Base-by-base conservation (phyloP, 495 filamentous ascomycete genomes). In the Bombardia bombarda region DNA sequence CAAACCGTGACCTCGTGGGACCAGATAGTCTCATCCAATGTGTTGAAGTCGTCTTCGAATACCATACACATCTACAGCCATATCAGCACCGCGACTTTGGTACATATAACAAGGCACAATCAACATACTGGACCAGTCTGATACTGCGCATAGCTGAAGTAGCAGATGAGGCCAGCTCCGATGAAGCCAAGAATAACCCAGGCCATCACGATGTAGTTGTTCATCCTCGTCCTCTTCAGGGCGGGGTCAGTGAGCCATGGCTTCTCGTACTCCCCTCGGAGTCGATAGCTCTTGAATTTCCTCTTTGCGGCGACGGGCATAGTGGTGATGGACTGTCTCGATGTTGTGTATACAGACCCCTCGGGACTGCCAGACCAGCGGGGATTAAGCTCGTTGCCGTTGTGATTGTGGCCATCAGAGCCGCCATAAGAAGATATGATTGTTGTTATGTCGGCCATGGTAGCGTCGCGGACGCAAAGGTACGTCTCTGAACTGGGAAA, bases 31-130 rank as follows among this genome's bases (percentile, higher is more conserved):
- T 42, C 24, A 43, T 69, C 55, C 32, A 70, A 50, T 2, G 46
- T 53, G n/a, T 46, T 40, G 46, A 69, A 70, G 24, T 63, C 41
- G 39, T 70, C 67, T n/a, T 67, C 56, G 22, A 67, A 43, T 2
- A 68, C 40, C 20, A 66, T 45, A 38, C 67, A 38, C 36, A 38
- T 14, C 36, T 38, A 13, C 2, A n/a, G n/a, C n/a, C n/a, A n/a
- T n/a, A n/a, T n/a, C n/a, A n/a, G n/a, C n/a, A n/a, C n/a, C n/a
- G n/a, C n/a, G n/a, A n/a, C n/a, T n/a, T n/a, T n/a, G n/a, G n/a
- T n/a, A 9, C 14, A 21, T 2, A 12, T 14, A 32, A 28, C 12
- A 22, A 28, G 9, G 14, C n/a, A 64, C n/a, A 42, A 26, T n/a
- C 2, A 25, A 38, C 36, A 13, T 24, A 38, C 36, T 14, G 42